Evolutionary conservation across 129 eudicot species (phyloP).

Genomic region (Artemisia argyi): DNA sequence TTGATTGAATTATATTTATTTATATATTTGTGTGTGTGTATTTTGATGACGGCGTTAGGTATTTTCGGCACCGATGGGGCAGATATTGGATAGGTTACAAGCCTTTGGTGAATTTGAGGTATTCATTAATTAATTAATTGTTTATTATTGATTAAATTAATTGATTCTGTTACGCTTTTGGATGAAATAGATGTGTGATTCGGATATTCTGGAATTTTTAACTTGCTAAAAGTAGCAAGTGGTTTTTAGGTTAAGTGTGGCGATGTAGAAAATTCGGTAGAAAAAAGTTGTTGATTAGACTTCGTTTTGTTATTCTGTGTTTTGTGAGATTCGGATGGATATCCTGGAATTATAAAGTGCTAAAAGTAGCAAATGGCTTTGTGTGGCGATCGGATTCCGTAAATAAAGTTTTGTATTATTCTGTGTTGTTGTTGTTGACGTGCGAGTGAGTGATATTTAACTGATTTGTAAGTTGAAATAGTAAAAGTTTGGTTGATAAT

Average conservation of each 20-base stretch:
- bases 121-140: background rate
- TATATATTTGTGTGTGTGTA: too few species aligned
- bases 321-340: too few species aligned
- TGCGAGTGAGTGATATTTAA: constrained; percentile 11
- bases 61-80: constrained; percentile 87
- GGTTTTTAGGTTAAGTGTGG: constrained; percentile 16
- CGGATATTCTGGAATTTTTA: constrained; percentile 29
- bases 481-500: constrained; percentile 16
- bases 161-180: constrained; percentile 35
- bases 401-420: too few species aligned
- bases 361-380: too few species aligned
- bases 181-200: constrained; percentile 24
- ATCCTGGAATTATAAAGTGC: too few species aligned
- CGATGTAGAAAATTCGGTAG: constrained; percentile 21
- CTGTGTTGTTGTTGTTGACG: background rate
- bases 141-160: too few species aligned
- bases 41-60: constrained; percentile 45
- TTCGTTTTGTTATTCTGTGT: too few species aligned
- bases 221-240: constrained; percentile 19
- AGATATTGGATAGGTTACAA: constrained; percentile 81
- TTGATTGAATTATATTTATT: background rate
- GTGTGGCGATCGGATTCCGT: too few species aligned
- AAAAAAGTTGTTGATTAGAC: constrained; percentile 25
- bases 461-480: background rate
- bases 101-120: constrained; percentile 96